Conservation (phyloP, 352 stramenopile genomes). For the Globisporangium irregulare region DNA sequence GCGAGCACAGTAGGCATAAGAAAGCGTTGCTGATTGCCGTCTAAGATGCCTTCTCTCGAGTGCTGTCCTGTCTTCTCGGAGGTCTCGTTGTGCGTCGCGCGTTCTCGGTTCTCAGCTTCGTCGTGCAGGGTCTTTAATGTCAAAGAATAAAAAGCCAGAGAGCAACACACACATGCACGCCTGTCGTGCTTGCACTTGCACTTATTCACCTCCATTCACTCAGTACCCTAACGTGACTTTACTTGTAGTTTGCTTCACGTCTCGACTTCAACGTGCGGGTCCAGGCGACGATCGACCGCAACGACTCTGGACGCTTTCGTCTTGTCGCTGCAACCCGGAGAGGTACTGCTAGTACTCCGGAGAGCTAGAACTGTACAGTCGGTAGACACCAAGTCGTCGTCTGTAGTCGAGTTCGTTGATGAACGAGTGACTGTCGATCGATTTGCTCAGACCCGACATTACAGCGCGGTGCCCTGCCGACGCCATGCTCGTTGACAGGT, state of each 20-base stretch:
- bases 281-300: not conserved
- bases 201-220: not conserved
- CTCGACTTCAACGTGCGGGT: not conserved
- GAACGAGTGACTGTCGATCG: not conserved
- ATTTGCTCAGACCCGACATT: not conserved
- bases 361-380: not conserved
- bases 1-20: not conserved
- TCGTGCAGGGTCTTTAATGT: too few species aligned
- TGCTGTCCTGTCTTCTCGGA: too few species aligned
- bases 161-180: not conserved
- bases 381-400: not conserved
- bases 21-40: not conserved
- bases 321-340: not conserved
- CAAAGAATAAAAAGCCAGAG: not conserved
- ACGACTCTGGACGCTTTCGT: not conserved
- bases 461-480: not conserved
- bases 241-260: not conserved
- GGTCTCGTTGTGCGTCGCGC: too few species aligned
- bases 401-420: too few species aligned
- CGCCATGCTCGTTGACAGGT: not conserved
- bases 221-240: not conserved
- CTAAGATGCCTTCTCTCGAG: not conserved
- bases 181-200: not conserved
- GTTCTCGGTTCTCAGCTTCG: too few species aligned
- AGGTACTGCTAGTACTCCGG: too few species aligned